Percentiles rank a stretch among this genome's conserved stretches.
These are phyloP conservation scores for Populus ilicifolia DNA, from an alignment of 345 rosid genomes.

Conservation along the genomic window DNA sequence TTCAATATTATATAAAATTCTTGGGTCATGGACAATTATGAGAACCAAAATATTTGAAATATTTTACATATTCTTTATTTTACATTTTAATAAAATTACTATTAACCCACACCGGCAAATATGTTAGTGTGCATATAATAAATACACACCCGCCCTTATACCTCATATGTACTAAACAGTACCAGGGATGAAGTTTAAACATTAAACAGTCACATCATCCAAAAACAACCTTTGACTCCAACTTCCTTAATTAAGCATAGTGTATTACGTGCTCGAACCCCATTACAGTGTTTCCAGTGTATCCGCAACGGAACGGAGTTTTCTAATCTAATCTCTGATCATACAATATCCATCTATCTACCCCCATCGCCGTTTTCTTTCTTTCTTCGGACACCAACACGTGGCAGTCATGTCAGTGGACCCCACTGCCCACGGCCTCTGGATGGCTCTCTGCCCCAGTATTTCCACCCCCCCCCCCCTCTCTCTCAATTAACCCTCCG, in stretches of 20 bases:
- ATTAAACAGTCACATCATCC: too few relatives aligned
- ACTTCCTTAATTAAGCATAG: too few relatives aligned
- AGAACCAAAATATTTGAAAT: too few relatives aligned
- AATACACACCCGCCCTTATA: too few relatives aligned
- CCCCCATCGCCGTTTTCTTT: constrained; percentile 15
- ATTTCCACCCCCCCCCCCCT: not conserved
- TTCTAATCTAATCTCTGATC: not conserved
- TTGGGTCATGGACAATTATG: accelerated
- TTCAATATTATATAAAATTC: too few relatives aligned
- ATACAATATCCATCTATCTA: not conserved
- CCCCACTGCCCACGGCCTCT: constrained; percentile 37
- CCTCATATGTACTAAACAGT: too few relatives aligned
- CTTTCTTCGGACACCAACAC: constrained; percentile 40
- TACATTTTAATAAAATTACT: too few relatives aligned
- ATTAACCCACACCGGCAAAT: too few relatives aligned
- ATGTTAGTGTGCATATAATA: too few relatives aligned
- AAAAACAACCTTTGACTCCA: too few relatives aligned
- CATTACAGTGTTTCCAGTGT: not conserved
- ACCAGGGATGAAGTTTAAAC: too few relatives aligned
- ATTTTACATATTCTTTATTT: too few relatives aligned
- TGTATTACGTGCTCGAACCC: not conserved
- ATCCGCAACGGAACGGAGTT: not conserved
- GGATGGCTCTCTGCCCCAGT: constrained; percentile 20
- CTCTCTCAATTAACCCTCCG: not conserved
- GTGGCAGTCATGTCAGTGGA: constrained; percentile 58